A percentile compares a stretch with the other conserved stretches of the same genome.
phyloP scores from a whole-genome alignment of 352 stramenopile species.

The Aphanomyces astaci region DNA sequence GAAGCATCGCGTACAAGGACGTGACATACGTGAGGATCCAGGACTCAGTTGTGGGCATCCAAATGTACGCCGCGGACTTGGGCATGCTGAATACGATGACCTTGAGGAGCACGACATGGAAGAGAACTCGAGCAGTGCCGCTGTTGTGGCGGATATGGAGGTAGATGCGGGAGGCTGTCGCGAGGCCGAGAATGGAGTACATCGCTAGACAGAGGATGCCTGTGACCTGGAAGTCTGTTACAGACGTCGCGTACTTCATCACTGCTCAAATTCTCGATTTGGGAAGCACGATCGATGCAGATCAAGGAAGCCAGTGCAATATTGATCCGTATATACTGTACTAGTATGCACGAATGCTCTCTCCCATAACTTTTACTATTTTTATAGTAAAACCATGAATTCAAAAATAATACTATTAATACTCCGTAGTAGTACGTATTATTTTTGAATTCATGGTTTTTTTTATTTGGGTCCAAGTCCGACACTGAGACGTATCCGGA shows the following conservation, averaged over 20 bases:
- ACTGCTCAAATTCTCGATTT: no score
- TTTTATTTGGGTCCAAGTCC: no score
- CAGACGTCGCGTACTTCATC: background rate
- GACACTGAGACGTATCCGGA: no score
- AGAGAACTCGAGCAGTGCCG: slow-evolving; percentile 47
- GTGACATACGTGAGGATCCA: slow-evolving; percentile 65
- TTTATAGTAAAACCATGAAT: no score
- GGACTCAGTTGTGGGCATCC: slow-evolving; percentile 44
- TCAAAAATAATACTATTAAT: no score
- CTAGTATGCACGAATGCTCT: no score
- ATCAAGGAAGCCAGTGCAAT: no score
- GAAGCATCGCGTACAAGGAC: slow-evolving; percentile 53
- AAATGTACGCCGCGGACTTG: slow-evolving; percentile 49
- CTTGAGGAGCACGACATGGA: slow-evolving; percentile 63
- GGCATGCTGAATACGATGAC: slow-evolving; percentile 60
- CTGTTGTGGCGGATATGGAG: slow-evolving; percentile 54
- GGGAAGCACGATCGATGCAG: no score
- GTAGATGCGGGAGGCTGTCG: slow-evolving; percentile 52
- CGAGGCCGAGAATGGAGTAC: slow-evolving; percentile 48
- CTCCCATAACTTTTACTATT: no score
- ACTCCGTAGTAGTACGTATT: no score
- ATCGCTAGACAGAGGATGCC: slow-evolving; percentile 52
- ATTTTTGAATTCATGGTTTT: no score
- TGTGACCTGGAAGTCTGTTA: slow-evolving; percentile 43
- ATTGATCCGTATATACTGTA: no score